Conservation (phyloP, 208 protist species). For the Trypanosoma cruzi region DNA sequence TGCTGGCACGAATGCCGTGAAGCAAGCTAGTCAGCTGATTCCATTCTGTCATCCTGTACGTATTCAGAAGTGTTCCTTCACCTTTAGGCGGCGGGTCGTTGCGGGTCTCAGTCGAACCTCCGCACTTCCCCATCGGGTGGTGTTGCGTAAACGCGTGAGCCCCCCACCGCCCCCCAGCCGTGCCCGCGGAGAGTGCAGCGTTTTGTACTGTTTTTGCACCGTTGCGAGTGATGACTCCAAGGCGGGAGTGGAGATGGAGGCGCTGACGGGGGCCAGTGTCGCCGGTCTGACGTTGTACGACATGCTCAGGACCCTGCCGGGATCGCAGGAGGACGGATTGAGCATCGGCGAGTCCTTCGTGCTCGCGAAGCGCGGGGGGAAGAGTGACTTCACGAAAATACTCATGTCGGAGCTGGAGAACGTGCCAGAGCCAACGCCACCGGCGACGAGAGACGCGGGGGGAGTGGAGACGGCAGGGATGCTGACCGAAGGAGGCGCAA, state of each 20-base stretch:
- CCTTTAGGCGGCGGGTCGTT: constrained; percentile 72
- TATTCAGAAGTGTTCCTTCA: constrained; percentile 91
- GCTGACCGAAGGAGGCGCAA: not conserved
- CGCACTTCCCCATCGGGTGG: constrained; percentile 78
- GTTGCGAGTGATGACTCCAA: constrained; percentile 82
- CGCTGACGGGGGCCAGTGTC: constrained; percentile 92
- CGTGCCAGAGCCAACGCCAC: constrained; percentile 6
- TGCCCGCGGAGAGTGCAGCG: constrained; percentile 54
- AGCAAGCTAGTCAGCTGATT: constrained; percentile 91
- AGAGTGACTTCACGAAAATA: constrained; percentile 84
- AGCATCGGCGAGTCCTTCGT: constrained; percentile 82
- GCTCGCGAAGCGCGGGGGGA: constrained; percentile 74
- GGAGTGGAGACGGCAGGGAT: not conserved
- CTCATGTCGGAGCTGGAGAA: constrained; percentile 75
- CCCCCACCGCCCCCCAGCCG: constrained; percentile 36
- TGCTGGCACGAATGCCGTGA: constrained; percentile 94
- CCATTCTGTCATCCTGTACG: constrained; percentile 95
- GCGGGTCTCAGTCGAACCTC: constrained; percentile 36
- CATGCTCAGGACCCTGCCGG: constrained; percentile 77
- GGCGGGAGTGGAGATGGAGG: constrained; percentile 97
- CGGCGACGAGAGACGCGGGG: not conserved
- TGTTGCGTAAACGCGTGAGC: constrained; percentile 58
- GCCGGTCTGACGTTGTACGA: constrained; percentile 91
- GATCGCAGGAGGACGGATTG: constrained; percentile 84
- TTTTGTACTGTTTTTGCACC: constrained; percentile 90